Conservation (phyloP, 805 yeast genomes). For the Metschnikowia lunata region DNA sequence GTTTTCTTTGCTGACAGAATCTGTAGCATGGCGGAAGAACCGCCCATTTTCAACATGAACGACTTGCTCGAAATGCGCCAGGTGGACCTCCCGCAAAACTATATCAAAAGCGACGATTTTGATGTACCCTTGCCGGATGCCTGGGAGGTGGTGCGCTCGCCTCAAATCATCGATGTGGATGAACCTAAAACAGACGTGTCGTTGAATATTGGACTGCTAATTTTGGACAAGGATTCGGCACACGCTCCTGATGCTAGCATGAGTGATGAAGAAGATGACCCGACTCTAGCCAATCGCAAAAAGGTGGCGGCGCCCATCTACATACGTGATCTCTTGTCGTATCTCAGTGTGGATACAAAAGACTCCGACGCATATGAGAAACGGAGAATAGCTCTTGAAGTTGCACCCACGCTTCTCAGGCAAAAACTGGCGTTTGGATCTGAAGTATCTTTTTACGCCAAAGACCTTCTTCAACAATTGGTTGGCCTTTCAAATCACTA, state of each 20-base stretch:
- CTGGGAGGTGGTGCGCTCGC: conserved; percentile 19
- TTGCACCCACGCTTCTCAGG: conserved; percentile 57
- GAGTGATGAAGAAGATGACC: conserved; percentile 51
- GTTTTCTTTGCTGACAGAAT: conserved; percentile 54
- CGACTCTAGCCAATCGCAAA: conserved; percentile 33
- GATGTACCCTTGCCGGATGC: conserved; percentile 12
- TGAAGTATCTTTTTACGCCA: conserved; percentile 58
- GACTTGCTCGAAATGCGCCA: conserved; percentile 1
- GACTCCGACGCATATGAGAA: conserved; percentile 46
- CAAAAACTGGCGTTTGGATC: conserved; percentile 56
- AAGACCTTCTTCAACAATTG: conserved; percentile 47
- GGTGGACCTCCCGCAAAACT: conserved; percentile 1
- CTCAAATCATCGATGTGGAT: conserved; percentile 8
- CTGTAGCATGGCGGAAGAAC: conserved; percentile 28
- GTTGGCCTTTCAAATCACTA: conserved; percentile 53
- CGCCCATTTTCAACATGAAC: conserved; percentile 31
- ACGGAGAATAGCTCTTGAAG: conserved; percentile 44
- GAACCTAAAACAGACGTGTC: conserved; percentile 5
- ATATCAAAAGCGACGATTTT: not conserved
- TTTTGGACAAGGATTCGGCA: conserved; percentile 4
- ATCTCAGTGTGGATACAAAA: conserved; percentile 45
- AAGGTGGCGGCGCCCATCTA: conserved; percentile 55
- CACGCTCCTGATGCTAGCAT: conserved; percentile 11
- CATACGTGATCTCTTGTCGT: conserved; percentile 63
- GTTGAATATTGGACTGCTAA: not conserved